Evolutionary conservation across 768 basidiomycete genomes (phyloP).

Genomic region (Boletus barrowsii): DNA sequence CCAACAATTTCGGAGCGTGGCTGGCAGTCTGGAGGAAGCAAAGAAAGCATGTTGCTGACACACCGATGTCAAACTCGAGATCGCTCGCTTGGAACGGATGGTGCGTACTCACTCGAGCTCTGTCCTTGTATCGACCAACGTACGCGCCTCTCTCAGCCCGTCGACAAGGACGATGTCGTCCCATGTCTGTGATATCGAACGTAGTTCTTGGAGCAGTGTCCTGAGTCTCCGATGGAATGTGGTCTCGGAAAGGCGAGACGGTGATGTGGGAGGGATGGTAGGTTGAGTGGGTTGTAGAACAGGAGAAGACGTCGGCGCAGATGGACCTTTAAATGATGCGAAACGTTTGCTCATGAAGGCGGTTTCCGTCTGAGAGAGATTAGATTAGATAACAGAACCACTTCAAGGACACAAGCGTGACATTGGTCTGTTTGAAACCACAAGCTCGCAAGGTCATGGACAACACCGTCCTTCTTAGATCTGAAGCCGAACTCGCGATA

Average conservation of each 20-base stretch:
- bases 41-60: slow-evolving; percentile 59
- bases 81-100: background rate
- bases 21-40: slow-evolving; percentile 47
- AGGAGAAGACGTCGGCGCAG: slow-evolving; percentile 69
- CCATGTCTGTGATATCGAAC: slow-evolving; percentile 66
- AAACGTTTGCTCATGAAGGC: slow-evolving; percentile 51
- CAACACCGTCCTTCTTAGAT: slow-evolving; percentile 26
- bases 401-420: too few relatives aligned
- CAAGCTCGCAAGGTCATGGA: slow-evolving; percentile 19
- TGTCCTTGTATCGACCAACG: slow-evolving; percentile 73
- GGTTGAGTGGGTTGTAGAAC: slow-evolving; percentile 42
- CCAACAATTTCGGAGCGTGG: slow-evolving; percentile 60
- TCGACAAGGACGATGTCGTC: slow-evolving; percentile 79
- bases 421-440: too few relatives aligned
- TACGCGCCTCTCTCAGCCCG: slow-evolving; percentile 71
- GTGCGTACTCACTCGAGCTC: slow-evolving; percentile 71
- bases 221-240: slow-evolving; percentile 80
- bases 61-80: background rate
- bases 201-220: slow-evolving; percentile 64
- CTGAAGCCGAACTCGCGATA: slow-evolving; percentile 32
- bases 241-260: slow-evolving; percentile 52
- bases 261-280: slow-evolving; percentile 39
- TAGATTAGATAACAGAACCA: slow-evolving; percentile 18
- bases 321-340: slow-evolving; percentile 77
- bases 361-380: slow-evolving; percentile 4